Conservation (phyloP, 306 rosid genomes). For the Mimosa bimucronata region DNA sequence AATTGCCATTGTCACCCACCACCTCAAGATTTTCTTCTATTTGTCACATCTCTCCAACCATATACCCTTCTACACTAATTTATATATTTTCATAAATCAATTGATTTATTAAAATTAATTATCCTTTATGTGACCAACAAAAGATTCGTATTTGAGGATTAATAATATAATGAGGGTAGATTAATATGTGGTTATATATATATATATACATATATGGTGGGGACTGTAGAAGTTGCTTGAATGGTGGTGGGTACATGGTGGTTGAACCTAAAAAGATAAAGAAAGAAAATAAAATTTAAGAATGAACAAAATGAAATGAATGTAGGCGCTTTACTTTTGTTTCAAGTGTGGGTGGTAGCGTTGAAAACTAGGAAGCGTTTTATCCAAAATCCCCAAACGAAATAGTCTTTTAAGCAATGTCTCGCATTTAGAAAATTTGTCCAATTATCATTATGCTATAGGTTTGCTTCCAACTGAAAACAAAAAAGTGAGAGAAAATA, state of each 20-base stretch:
- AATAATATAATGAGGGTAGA: conserved; percentile 4
- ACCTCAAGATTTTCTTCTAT: conserved; percentile 17
- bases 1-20: conserved; percentile 22
- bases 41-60: neutral
- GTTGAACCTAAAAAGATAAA: conserved; percentile 8
- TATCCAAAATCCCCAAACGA: conserved; percentile 25
- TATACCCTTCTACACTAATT: neutral
- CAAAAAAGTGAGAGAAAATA: too few relatives aligned
- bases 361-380: conserved; percentile 54
- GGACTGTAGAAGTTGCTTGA: conserved; percentile 4
- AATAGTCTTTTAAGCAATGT: conserved; percentile 14
- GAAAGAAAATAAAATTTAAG: neutral
- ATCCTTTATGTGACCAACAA: conserved; percentile 11
- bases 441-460: neutral
- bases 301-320: conserved; percentile 25
- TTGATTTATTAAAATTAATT: neutral
- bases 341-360: conserved; percentile 51
- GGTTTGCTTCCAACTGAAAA: neutral
- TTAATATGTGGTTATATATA: neutral
- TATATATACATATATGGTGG: neutral
- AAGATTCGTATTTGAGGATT: neutral
- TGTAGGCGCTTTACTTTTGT: conserved; percentile 45
- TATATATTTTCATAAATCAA: neutral
- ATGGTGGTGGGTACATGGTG: conserved; percentile 21
- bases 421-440: conserved; percentile 19